Base-by-base conservation (phyloP, 108 stramenopile species). In the Stephanodiscus minutulus region DNA sequence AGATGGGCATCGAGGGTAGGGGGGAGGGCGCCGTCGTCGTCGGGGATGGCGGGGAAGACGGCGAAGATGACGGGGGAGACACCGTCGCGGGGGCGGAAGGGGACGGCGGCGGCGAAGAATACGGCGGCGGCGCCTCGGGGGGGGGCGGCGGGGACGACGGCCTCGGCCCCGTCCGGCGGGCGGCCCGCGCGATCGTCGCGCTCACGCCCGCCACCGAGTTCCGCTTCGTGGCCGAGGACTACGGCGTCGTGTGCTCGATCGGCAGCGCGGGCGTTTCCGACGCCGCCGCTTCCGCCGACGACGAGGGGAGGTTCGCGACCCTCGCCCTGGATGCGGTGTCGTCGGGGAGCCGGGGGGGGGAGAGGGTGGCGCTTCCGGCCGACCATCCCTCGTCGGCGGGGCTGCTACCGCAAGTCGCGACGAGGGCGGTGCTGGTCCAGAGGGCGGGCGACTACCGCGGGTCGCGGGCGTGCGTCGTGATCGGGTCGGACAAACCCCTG, bases 391-490 rank as follows among this genome's bases (percentile, higher is more conserved):
- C 77, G 12, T 61, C 75, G 8, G 5, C 5, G 5, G 68, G 57
- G n/a, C 54, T 87, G 17, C 58, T 81, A 4, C 82, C 82, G 5
- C 12, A 39, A 31, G 31, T 53, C 39, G 71, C 74, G 5, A 50
- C 58, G n/a, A 73, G 92, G 37, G 83, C 83, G 39, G 78, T 94
- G 28, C 68, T 94, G n/a, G 66, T 94, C 56, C 92, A 94, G 68
- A 82, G 81, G 22, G 70, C 87, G 35, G 76, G 73, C 17, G 76
- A 71, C 47, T 49, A 41, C n/a, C 20, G 66, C 58, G 72, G 61
- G 8, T 35, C 36, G 12, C 28, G 48, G 18, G 31, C 53, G 3
- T 94, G 92, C 63, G 76, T 84, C 60, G 68, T 91, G 55, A 50
- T 85, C 28, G 76, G 82, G 4, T 93, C 91, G 17, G 65, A 91